phyloP scores from a whole-genome alignment of 495 filamentous ascomycete species.

The Xylaria grammica region DNA sequence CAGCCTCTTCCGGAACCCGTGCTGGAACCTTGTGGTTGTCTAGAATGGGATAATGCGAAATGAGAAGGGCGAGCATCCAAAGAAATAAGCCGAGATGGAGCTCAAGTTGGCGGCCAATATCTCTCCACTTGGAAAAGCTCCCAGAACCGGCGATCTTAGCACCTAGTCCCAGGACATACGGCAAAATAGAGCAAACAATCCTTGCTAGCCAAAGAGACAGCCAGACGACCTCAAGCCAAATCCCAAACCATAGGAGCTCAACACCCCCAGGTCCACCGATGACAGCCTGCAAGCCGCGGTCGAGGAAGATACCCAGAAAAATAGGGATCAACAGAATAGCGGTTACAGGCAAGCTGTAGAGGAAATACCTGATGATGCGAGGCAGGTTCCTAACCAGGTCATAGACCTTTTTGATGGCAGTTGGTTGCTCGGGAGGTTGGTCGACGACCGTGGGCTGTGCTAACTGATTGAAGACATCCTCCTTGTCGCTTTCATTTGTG shows the following conservation, averaged over 20 bases:
- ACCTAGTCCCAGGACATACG: slow-evolving; percentile 65
- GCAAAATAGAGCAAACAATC: slow-evolving; percentile 78
- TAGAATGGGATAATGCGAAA: slow-evolving; percentile 72
- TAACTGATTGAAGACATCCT: slow-evolving; percentile 83
- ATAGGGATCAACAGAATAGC: slow-evolving; percentile 79
- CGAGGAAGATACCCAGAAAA: slow-evolving; percentile 75
- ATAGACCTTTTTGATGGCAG: slow-evolving; percentile 62
- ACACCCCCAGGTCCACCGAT: slow-evolving; percentile 77
- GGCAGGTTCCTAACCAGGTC: slow-evolving; percentile 70
- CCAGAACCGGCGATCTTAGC: slow-evolving; percentile 85
- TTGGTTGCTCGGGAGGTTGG: slow-evolving; percentile 26
- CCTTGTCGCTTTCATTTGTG: slow-evolving; percentile 54
- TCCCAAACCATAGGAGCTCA: slow-evolving; percentile 83
- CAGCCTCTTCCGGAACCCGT: slow-evolving; percentile 33
- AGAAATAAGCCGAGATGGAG: slow-evolving; percentile 86
- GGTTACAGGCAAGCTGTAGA: slow-evolving; percentile 81
- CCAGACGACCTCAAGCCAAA: slow-evolving; percentile 96
- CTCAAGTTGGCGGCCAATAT: slow-evolving; percentile 86
- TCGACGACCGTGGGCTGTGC: slow-evolving; percentile 62
- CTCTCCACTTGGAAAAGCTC: slow-evolving; percentile 86
- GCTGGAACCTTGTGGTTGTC: slow-evolving; percentile 70
- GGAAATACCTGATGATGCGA: slow-evolving; percentile 80
- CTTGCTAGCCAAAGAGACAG: slow-evolving; percentile 84
- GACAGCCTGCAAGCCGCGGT: slow-evolving; percentile 39
- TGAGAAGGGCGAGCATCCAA: slow-evolving; percentile 86